phyloP scores from a whole-genome alignment of 164 flowering plant genomes.

The Vitis rotundifolia region DNA sequence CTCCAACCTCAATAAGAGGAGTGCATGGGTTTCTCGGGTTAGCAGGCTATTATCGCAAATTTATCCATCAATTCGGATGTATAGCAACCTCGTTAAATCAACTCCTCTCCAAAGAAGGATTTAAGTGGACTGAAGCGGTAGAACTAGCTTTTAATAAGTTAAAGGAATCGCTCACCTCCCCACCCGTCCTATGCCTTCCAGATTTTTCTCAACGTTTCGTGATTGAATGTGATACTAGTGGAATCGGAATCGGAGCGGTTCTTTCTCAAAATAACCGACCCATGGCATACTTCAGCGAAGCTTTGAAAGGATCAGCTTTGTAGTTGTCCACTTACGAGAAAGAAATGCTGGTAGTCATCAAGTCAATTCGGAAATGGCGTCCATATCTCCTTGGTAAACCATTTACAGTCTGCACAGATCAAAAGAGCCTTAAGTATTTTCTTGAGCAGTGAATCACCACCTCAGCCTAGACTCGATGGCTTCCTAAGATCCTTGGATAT shows the following conservation, averaged over 20 bases:
- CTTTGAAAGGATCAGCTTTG: neutral
- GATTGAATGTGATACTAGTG: slow-evolving; percentile 5
- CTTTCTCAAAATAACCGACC: neutral
- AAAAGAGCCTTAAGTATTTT: slow-evolving; percentile 1
- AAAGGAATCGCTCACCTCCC: neutral
- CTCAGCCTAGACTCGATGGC: neutral
- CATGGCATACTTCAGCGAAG: neutral
- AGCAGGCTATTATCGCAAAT: neutral
- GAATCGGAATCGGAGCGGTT: slow-evolving; percentile 1
- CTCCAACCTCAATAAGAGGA: neutral
- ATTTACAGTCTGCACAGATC: neutral
- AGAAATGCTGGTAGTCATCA: neutral
- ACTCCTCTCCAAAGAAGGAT: neutral
- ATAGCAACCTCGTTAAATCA: neutral
- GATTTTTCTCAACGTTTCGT: slow-evolving; percentile 5
- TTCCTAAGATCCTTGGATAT: slow-evolving; percentile 5
- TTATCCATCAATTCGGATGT: neutral
- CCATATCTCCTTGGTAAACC: slow-evolving; percentile 3
- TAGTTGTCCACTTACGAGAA: neutral
- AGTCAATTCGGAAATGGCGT: neutral
- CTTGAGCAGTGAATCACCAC: slow-evolving; percentile 2
- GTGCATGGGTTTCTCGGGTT: neutral
- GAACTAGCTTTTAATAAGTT: neutral
- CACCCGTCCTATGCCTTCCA: neutral
- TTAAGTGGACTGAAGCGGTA: neutral